Evolutionary conservation across 306 rosid species (phyloP), one percentile per base, ranked within the genome.

Genomic region (Amphicarpaea edgeworthii): DNA sequence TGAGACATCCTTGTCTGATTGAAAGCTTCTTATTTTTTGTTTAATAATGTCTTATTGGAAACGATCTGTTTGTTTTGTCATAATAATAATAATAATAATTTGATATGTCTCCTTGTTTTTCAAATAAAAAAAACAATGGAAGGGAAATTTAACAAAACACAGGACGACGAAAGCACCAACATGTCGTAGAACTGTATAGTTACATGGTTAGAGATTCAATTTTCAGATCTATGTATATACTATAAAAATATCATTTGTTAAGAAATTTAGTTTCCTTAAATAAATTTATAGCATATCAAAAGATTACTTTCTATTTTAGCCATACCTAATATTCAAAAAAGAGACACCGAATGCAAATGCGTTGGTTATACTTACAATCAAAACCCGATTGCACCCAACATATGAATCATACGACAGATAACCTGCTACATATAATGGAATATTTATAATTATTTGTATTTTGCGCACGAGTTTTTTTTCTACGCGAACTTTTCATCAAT

Each of bases 341-440:
- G 38, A 1, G 7, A 34, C 7, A 34, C n/a, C 16, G 42, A 8
- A 46, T 14, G 8, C 10, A 11, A 30, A 70, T 51, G 34, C 32
- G 49, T 50, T 70, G 32, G 63, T 70, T 70, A 70, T 10, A 51
- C 20, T 50, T 17, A 7, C 40, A 58, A 73, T 73, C 77, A 73
- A 26, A 58, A 58, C 68, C 68, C 6, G 45, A 43, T 7, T 16
- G 58, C 30, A 58, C 43, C 77, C 21, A 72, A 57, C 68, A 20
- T 5, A 14, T 8, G 20, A 42, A 17, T 7, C 0, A 19, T 28
- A 49, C 61, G 11, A 7, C 2, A 11, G 11, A 12, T 70, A 51
- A 70, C 47, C 12, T 49, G 10, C 66, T 15, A 28, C 3, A 5
- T 28, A 21, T 34, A 49, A 16, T 32, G 14, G 30, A 49, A 16